A percentile compares a stretch with the other conserved stretches of the same genome.
phyloP scores from a whole-genome alignment of 768 basidiomycete genomes.

The Tylopilus cervinicoccineus region DNA sequence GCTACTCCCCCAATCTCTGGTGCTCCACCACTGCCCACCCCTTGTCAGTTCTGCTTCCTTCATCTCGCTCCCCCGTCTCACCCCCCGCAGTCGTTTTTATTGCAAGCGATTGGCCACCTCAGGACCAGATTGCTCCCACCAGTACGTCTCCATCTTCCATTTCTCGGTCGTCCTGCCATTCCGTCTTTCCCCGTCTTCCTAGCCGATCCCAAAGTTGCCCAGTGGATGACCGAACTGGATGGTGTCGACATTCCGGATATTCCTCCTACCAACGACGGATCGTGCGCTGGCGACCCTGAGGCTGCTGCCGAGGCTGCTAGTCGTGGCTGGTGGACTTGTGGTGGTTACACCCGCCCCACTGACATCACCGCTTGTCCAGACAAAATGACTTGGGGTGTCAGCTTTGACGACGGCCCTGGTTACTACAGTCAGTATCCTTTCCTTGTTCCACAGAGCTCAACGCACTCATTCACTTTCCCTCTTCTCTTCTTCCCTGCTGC shows the following conservation, averaged over 20 bases:
- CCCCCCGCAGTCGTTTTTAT: slow-evolving; percentile 39
- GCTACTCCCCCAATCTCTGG: slow-evolving; percentile 59
- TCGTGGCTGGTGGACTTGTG: slow-evolving; percentile 92
- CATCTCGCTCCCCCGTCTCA: neutral
- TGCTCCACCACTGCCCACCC: slow-evolving; percentile 60
- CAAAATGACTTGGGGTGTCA: slow-evolving; percentile 74
- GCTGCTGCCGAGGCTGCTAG: slow-evolving; percentile 53
- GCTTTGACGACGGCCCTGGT: slow-evolving; percentile 87
- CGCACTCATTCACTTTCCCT: slow-evolving; percentile 5
- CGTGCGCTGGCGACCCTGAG: slow-evolving; percentile 56
- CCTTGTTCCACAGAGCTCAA: neutral
- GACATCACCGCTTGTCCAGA: slow-evolving; percentile 68
- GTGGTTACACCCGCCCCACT: slow-evolving; percentile 54
- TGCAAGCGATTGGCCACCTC: slow-evolving; percentile 53
- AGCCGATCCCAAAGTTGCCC: slow-evolving; percentile 46
- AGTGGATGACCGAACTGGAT: slow-evolving; percentile 76
- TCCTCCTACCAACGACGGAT: slow-evolving; percentile 61
- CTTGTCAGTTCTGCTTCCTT: slow-evolving; percentile 41
- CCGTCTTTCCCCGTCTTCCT: neutral
- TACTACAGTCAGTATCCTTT: slow-evolving; percentile 61
- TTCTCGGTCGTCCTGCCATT: neutral
- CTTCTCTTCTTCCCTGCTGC: slow-evolving; percentile 1
- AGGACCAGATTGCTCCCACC: slow-evolving; percentile 58
- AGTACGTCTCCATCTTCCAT: slow-evolving; percentile 36
- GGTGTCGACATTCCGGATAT: slow-evolving; percentile 66